These are phyloP conservation scores for Tetracladium setigerum DNA, from an alignment of 495 filamentous ascomycete genomes.

Conservation along the genomic window DNA sequence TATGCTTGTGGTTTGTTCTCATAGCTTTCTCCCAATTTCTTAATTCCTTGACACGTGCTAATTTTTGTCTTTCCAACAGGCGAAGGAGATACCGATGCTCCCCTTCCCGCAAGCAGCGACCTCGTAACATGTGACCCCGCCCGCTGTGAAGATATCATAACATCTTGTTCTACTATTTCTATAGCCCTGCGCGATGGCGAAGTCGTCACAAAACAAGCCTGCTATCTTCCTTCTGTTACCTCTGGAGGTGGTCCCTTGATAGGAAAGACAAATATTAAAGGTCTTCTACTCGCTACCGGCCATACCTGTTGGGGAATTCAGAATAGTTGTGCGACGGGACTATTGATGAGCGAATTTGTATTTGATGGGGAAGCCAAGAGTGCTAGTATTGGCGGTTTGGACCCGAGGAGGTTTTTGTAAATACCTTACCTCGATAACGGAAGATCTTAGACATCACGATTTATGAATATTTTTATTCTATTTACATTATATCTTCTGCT, in stretches of 20 bases:
- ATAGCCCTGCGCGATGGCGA: slow-evolving; percentile 70
- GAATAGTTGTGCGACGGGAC: slow-evolving; percentile 88
- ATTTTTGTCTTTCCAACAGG: slow-evolving; percentile 34
- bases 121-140: slow-evolving; percentile 68
- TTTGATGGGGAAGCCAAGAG: slow-evolving; percentile 74
- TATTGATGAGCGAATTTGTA: slow-evolving; percentile 77
- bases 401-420: slow-evolving; percentile 45
- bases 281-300: slow-evolving; percentile 77
- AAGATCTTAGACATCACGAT: neutral
- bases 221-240: slow-evolving; percentile 75
- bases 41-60: neutral
- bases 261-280: slow-evolving; percentile 64
- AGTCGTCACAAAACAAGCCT: slow-evolving; percentile 78
- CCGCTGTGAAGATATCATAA: slow-evolving; percentile 81
- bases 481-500: no score
- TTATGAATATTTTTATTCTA: no score
- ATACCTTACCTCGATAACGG: neutral
- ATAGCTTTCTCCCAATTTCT: neutral
- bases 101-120: slow-evolving; percentile 69
- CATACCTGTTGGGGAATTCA: slow-evolving; percentile 99
- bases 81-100: slow-evolving; percentile 70
- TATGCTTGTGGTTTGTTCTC: slow-evolving; percentile 64
- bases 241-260: slow-evolving; percentile 66
- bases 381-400: slow-evolving; percentile 61
- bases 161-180: slow-evolving; percentile 71